Evolutionary conservation across 345 rosid genomes (phyloP).

Genomic region (Lagerstroemia speciosa): DNA sequence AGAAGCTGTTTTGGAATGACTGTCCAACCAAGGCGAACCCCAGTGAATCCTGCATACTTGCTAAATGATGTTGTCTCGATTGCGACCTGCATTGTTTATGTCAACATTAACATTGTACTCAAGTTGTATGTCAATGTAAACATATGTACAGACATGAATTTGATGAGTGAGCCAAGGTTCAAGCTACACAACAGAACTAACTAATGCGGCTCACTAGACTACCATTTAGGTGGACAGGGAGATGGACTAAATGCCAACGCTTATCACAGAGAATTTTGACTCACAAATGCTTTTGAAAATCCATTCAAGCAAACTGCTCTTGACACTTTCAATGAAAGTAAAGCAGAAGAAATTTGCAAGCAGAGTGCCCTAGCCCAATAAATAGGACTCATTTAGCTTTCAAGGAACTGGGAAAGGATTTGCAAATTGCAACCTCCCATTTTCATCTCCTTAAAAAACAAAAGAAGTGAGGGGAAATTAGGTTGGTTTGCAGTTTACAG

Average conservation of each 20-base stretch:
- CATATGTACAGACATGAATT: too few species aligned
- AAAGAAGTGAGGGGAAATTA: neutral
- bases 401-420: neutral
- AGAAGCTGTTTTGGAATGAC: conserved; percentile 76
- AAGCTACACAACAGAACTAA: too few species aligned
- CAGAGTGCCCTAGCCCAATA: neutral
- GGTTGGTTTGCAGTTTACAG: neutral
- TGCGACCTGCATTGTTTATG: conserved; percentile 49
- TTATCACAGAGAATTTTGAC: neutral
- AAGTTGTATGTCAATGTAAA: neutral
- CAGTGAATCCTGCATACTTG: conserved; percentile 95
- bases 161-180: too few species aligned
- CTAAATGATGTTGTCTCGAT: conserved; percentile 86
- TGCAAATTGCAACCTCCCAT: neutral
- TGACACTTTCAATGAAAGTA: neutral
- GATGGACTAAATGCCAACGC: neutral
- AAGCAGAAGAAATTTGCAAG: neutral
- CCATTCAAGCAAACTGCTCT: neutral
- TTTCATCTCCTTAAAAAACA: neutral
- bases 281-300: neutral
- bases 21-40: conserved; percentile 96
- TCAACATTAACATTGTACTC: neutral
- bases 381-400: neutral
- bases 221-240: neutral
- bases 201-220: neutral